These are phyloP conservation scores for Millerozyma acaciae DNA, from an alignment of 805 yeast genomes.

Conservation along the genomic window DNA sequence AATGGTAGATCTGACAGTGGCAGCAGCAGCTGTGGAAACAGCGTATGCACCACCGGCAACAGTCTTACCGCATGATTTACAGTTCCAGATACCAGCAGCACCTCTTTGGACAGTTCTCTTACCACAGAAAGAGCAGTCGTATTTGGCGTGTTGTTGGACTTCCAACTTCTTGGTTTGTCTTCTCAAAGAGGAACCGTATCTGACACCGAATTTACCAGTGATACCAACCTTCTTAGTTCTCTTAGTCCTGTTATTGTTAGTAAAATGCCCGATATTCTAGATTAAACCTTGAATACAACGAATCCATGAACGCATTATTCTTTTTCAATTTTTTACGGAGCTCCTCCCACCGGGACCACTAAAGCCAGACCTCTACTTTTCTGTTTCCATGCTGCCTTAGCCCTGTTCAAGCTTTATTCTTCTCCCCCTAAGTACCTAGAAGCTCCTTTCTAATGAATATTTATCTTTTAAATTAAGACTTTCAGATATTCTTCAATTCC, in stretches of 20 bases:
- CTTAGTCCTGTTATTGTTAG: slow-evolving; percentile 81
- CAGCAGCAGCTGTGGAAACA: slow-evolving; percentile 99
- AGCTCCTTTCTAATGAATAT: too few species aligned
- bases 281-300: background rate
- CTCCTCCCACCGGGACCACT: too few species aligned
- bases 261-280: slow-evolving; percentile 14
- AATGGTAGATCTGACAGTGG: slow-evolving; percentile 99
- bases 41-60: slow-evolving; percentile 99
- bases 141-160: slow-evolving; percentile 97
- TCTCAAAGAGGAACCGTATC: slow-evolving; percentile 99
- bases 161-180: slow-evolving; percentile 99
- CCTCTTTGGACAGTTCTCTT: slow-evolving; percentile 97
- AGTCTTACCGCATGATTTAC: slow-evolving; percentile 91
- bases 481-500: too few species aligned
- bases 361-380: too few species aligned
- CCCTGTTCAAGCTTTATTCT: too few species aligned
- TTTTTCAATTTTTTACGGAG: too few species aligned
- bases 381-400: too few species aligned
- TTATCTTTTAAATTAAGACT: too few species aligned
- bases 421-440: too few species aligned
- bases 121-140: slow-evolving; percentile 99
- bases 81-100: slow-evolving; percentile 98
- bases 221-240: slow-evolving; percentile 99
- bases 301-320: background rate
- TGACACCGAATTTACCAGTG: slow-evolving; percentile 99